Evolutionary conservation across 108 stramenopile genomes (phyloP).

Genomic region (Cyclostephanos invisitatus): DNA sequence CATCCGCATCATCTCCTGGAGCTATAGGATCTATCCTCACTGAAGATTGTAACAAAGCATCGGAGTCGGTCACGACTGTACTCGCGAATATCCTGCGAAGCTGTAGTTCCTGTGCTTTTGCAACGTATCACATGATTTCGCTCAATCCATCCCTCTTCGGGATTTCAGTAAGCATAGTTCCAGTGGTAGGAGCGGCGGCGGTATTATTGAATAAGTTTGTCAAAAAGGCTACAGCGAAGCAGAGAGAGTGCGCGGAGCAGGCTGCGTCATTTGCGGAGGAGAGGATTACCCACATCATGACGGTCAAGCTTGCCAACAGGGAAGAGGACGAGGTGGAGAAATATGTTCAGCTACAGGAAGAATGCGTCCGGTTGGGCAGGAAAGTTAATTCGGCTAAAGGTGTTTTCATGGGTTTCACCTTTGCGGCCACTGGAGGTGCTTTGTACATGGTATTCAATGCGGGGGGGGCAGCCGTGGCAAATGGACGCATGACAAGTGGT

Average conservation of each 20-base stretch:
- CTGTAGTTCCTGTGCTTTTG: conserved; percentile 67
- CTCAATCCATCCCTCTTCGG: conserved; percentile 79
- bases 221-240: conserved; percentile 60
- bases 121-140: conserved; percentile 77
- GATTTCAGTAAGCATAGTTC: conserved; percentile 66
- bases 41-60: conserved; percentile 67
- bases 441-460: conserved; percentile 73
- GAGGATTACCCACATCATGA: conserved; percentile 62
- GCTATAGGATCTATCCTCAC: conserved; percentile 72
- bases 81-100: conserved; percentile 76
- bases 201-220: conserved; percentile 71
- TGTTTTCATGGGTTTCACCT: conserved; percentile 83
- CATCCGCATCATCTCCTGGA: conserved; percentile 61
- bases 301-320: conserved; percentile 76
- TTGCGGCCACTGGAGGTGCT: conserved; percentile 68
- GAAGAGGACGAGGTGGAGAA: conserved; percentile 69
- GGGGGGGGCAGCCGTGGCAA: conserved; percentile 71
- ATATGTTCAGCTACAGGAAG: conserved; percentile 61
- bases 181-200: conserved; percentile 75
- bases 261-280: conserved; percentile 83
- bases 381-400: conserved; percentile 69
- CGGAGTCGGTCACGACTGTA: conserved; percentile 68
- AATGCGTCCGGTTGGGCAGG: conserved; percentile 53
- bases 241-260: conserved; percentile 56
- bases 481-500: conserved; percentile 73